These are phyloP conservation scores for Lipomyces lipofer DNA, from an alignment of 805 yeast genomes.

Conservation along the genomic window DNA sequence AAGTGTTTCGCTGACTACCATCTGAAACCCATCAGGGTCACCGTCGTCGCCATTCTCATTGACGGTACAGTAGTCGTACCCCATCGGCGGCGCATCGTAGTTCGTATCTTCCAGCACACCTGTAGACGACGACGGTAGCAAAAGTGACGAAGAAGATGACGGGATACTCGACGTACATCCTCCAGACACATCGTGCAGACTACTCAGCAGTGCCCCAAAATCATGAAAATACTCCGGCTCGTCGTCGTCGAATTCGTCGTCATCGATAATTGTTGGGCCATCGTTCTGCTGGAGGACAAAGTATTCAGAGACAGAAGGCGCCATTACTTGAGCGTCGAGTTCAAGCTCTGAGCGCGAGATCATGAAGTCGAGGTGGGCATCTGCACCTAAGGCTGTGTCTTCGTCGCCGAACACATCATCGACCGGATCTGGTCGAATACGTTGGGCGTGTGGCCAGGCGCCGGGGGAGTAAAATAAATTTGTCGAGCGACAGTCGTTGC, in stretches of 20 bases:
- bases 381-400: neutral
- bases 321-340: slow-evolving; percentile 18
- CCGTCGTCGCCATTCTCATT: neutral
- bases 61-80: neutral
- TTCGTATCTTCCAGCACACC: neutral
- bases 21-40: neutral
- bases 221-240: slow-evolving; percentile 16
- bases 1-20: neutral
- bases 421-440: too few species aligned
- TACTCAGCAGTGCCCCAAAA: slow-evolving; percentile 6
- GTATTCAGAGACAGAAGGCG: slow-evolving; percentile 24
- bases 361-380: slow-evolving; percentile 4
- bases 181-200: slow-evolving; percentile 1
- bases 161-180: neutral
- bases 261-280: neutral
- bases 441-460: too few species aligned
- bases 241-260: slow-evolving; percentile 12
- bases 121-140: neutral
- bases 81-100: neutral
- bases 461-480: too few species aligned
- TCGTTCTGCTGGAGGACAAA: slow-evolving; percentile 6
- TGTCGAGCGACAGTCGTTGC: too few species aligned
- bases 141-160: neutral
- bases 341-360: slow-evolving; percentile 15
- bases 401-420: slow-evolving; percentile 5